Evolutionary conservation across 805 yeast genomes (phyloP).

Genomic region (Barnettozyma californica): DNA sequence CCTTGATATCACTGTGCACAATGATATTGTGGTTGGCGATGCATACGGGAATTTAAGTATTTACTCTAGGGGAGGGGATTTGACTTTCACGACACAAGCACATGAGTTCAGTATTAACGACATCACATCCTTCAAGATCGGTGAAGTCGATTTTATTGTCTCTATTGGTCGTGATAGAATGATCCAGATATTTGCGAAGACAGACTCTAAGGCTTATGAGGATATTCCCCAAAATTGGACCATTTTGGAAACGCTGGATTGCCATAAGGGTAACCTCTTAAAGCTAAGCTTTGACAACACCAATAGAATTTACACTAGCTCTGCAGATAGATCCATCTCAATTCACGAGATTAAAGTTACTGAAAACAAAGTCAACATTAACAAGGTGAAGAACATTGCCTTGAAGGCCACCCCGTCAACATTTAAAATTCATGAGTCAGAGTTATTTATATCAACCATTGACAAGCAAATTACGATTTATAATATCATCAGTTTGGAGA

Average conservation of each 20-base stretch:
- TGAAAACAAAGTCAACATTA: constrained; percentile 21
- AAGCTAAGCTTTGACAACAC: constrained; percentile 28
- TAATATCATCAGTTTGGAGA: constrained; percentile 30
- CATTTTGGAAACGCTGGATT: constrained; percentile 52
- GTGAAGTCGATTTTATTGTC: constrained; percentile 29
- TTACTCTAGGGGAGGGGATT: constrained; percentile 13
- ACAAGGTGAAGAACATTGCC: constrained; percentile 41
- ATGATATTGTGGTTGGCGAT: constrained; percentile 41
- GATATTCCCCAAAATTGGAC: constrained; percentile 37
- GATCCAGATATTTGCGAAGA: constrained; percentile 44
- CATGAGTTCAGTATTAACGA: constrained; percentile 51
- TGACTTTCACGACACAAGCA: constrained; percentile 33
- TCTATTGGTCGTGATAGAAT: constrained; percentile 59
- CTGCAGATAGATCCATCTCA: constrained; percentile 58
- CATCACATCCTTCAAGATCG: constrained; percentile 31
- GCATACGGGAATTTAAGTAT: constrained; percentile 38
- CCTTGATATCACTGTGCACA: constrained; percentile 29
- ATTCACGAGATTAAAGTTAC: constrained; percentile 36
- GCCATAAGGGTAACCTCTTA: constrained; percentile 50
- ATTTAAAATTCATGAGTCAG: constrained; percentile 32
- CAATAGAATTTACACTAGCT: constrained; percentile 42
- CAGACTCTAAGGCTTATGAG: constrained; percentile 7
- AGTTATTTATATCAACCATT: constrained; percentile 44
- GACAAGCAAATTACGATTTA: constrained; percentile 45
- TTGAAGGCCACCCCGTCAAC: constrained; percentile 47